phyloP scores from a whole-genome alignment of 768 basidiomycete species.

The Suillus decipiens region DNA sequence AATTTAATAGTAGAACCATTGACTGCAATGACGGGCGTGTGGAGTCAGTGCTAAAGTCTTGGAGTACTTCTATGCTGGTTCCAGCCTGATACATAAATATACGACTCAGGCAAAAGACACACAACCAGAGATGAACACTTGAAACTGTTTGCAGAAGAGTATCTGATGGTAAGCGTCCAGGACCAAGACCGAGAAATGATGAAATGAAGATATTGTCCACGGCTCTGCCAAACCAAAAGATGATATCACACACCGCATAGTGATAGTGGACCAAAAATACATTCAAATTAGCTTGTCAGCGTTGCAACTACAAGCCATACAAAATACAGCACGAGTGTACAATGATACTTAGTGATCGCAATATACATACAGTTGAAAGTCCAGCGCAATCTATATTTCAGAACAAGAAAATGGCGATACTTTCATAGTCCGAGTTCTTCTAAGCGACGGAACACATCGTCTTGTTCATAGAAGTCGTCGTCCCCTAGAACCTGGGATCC shows the following conservation, averaged over 20 bases:
- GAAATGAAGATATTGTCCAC: neutral
- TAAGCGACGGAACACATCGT: conserved; percentile 41
- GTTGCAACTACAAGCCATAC: neutral
- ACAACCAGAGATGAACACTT: neutral
- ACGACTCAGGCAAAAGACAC: neutral
- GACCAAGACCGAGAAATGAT: neutral
- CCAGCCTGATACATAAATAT: too few relatives aligned
- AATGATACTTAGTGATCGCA: neutral
- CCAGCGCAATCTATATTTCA: neutral
- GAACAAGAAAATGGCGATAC: neutral
- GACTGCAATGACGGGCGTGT: too few relatives aligned
- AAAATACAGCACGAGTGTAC: neutral
- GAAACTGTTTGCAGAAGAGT: neutral
- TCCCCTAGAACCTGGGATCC: conserved; percentile 58
- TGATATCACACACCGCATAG: neutral
- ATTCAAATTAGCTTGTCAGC: neutral
- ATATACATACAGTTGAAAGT: conserved; percentile 2
- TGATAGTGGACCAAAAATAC: neutral
- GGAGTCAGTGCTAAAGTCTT: too few relatives aligned
- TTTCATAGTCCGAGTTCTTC: conserved; percentile 19
- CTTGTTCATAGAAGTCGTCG: conserved; percentile 55
- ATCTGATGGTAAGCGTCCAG: neutral
- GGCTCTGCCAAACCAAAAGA: neutral
- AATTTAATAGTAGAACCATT: neutral
- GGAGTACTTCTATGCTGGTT: neutral